Conservation (phyloP, 164 flowering plant genomes). For the Kalanchoe fedtschenkoi region DNA sequence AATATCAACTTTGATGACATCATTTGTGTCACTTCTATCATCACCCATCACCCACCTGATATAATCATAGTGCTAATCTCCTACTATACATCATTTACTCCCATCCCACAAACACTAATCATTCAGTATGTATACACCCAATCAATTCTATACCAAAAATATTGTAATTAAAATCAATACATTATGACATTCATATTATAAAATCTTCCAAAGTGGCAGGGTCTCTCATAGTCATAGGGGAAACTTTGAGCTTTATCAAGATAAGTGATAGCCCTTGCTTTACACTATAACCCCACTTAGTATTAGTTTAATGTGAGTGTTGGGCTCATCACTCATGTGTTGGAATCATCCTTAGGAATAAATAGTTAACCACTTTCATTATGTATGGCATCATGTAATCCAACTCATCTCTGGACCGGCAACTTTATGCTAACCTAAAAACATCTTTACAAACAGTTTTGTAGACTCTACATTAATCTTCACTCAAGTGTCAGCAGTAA, state of each 20-base stretch:
- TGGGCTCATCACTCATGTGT: not conserved
- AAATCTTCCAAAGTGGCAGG: not conserved
- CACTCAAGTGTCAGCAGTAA: slow-evolving; percentile 35
- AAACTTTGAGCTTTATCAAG: slow-evolving; percentile 1
- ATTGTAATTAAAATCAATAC: not conserved
- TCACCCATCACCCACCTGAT: not conserved
- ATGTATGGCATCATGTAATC: slow-evolving; percentile 14
- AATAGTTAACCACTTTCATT: slow-evolving; percentile 2
- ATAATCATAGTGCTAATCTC: not conserved
- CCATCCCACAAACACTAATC: not conserved
- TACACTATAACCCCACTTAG: not conserved
- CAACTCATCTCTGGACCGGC: slow-evolving; percentile 18
- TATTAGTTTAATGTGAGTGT: not conserved
- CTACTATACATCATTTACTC: not conserved
- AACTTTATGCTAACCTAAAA: slow-evolving; percentile 15
- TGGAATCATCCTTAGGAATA: not conserved
- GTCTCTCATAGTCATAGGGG: not conserved
- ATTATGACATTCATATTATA: not conserved
- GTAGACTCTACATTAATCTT: slow-evolving; percentile 1
- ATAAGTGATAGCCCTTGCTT: slow-evolving; percentile 6
- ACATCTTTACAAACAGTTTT: not conserved
- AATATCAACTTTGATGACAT: not conserved
- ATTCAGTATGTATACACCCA: not conserved
- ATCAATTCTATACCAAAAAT: not conserved
- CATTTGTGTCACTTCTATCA: not conserved